Conservation (phyloP, 306 rosid genomes). For the Lathyrus aphaca region DNA sequence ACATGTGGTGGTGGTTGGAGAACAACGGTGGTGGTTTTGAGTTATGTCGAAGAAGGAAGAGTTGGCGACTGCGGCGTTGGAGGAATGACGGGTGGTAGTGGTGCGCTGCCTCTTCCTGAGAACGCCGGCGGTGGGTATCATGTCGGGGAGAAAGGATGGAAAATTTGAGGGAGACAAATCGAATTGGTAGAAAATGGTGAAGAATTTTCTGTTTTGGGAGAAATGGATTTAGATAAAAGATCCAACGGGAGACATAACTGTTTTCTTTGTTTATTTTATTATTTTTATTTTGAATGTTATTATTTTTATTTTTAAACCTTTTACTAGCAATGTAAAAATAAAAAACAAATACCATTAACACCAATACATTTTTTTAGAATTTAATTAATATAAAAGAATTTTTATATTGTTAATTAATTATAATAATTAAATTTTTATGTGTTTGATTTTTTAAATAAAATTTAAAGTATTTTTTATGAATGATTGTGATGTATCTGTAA, state of each 20-base stretch:
- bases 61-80: constrained; percentile 39
- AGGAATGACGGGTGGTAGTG: constrained; percentile 47
- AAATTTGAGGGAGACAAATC: background rate
- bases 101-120: constrained; percentile 72
- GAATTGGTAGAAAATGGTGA: background rate
- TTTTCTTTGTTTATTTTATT: background rate
- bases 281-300: background rate
- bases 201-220: background rate
- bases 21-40: constrained; percentile 18
- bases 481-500: too few species aligned
- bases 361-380: too few species aligned
- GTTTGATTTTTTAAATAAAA: too few species aligned
- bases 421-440: too few species aligned
- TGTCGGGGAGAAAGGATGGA: constrained; percentile 19
- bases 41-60: constrained; percentile 39
- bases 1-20: background rate
- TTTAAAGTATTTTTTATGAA: too few species aligned
- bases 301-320: too few species aligned
- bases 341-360: too few species aligned
- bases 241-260: background rate
- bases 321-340: too few species aligned
- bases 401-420: too few species aligned
- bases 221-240: background rate
- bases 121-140: constrained; percentile 44
- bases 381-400: too few species aligned